A percentile compares a stretch with the other conserved stretches of the same genome.
These are phyloP conservation scores for Excoecaria cochinchinensis DNA, from an alignment of 345 rosid species.

Conservation along the genomic window DNA sequence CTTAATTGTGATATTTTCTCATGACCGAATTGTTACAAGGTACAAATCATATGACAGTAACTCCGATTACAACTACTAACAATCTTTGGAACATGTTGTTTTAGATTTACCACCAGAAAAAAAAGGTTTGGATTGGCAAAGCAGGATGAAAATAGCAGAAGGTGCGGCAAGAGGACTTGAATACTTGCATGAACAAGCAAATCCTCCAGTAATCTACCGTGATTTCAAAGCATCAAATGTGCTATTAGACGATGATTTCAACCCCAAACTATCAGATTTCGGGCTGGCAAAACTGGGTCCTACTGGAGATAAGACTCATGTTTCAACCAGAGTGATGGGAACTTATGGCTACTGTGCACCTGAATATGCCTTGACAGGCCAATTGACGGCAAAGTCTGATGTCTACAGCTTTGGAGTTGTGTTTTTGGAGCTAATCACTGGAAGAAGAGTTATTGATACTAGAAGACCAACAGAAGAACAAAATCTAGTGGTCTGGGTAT, in stretches of 20 bases:
- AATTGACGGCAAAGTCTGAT: conserved; percentile 56
- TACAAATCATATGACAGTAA: too few species aligned
- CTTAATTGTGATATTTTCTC: too few species aligned
- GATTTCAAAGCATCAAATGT: conserved; percentile 66
- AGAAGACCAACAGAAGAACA: conserved; percentile 62
- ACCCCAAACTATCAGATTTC: conserved; percentile 58
- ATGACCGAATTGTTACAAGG: too few species aligned
- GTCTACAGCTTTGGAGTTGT: conserved; percentile 82
- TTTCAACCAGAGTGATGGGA: conserved; percentile 55
- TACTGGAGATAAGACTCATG: conserved; percentile 39
- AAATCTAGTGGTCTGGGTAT: conserved; percentile 81
- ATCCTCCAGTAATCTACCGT: conserved; percentile 56
- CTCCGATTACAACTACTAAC: too few species aligned
- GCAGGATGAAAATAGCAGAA: conserved; percentile 57
- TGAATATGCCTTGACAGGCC: conserved; percentile 56
- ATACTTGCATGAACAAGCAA: conserved; percentile 52
- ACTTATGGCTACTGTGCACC: conserved; percentile 83
- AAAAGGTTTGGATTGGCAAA: conserved; percentile 51
- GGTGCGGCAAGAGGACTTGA: conserved; percentile 70
- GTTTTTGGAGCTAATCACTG: conserved; percentile 68
- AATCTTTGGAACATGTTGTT: neutral
- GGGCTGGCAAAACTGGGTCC: conserved; percentile 55
- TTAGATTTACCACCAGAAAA: conserved; percentile 33
- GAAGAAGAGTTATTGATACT: conserved; percentile 68
- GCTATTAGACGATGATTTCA: conserved; percentile 46